Evolutionary conservation across 2,329 filamentous ascomycete genomes (phyloP).

Genomic region (Penicillium capsulatum): DNA sequence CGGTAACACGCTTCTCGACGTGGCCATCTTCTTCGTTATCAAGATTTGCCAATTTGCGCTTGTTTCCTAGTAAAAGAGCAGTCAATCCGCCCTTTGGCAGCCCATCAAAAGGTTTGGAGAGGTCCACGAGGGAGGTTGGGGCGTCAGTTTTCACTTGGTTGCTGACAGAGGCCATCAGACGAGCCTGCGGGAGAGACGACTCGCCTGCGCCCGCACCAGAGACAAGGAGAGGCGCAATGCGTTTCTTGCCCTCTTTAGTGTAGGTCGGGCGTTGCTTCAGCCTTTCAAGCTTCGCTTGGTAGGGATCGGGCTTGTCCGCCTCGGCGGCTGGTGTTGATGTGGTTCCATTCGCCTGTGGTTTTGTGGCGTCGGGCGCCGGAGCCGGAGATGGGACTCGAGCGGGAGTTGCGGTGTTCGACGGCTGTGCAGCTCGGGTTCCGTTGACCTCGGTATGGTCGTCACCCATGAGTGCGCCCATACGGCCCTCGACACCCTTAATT

Average conservation of each 20-base stretch:
- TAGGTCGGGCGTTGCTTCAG: slow-evolving; percentile 90
- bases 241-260: slow-evolving; percentile 94
- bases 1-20: slow-evolving; percentile 56
- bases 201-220: slow-evolving; percentile 83
- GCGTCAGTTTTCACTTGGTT: slow-evolving; percentile 64
- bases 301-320: slow-evolving; percentile 49
- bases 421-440: slow-evolving; percentile 35
- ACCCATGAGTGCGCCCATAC: slow-evolving; percentile 98
- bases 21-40: slow-evolving; percentile 71
- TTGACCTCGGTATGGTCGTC: slow-evolving; percentile 60
- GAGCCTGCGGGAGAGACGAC: slow-evolving; percentile 82
- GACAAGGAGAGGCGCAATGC: slow-evolving; percentile 85
- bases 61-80: slow-evolving; percentile 84
- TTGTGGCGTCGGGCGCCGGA: slow-evolving; percentile 30
- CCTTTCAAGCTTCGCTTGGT: slow-evolving; percentile 58
- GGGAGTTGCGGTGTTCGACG: slow-evolving; percentile 46
- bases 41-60: slow-evolving; percentile 70
- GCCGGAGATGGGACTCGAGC: slow-evolving; percentile 31
- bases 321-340: slow-evolving; percentile 31
- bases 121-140: slow-evolving; percentile 77
- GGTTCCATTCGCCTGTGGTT: slow-evolving; percentile 37
- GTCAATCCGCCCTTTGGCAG: slow-evolving; percentile 84
- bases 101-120: slow-evolving; percentile 91
- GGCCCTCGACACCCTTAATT: slow-evolving; percentile 79
- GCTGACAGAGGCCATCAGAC: slow-evolving; percentile 72